A percentile compares a stretch with the other conserved stretches of the same genome.
phyloP scores from a whole-genome alignment of 495 filamentous ascomycete species.

The Darksidea phi region DNA sequence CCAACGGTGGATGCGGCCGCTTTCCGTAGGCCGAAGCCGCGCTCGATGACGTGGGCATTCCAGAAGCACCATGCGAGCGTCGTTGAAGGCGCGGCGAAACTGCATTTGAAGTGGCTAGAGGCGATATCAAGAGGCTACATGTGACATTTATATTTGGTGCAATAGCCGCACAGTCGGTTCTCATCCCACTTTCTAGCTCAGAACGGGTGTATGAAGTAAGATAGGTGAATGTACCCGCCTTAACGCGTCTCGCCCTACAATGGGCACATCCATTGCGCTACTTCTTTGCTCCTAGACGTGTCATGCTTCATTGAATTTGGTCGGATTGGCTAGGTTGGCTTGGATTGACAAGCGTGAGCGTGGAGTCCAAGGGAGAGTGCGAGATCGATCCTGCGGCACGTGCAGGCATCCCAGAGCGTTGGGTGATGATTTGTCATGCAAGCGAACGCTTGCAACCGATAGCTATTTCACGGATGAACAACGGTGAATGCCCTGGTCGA shows the following conservation, averaged over 20 bases:
- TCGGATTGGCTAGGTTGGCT: background rate
- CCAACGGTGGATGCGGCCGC: background rate
- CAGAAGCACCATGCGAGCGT: background rate
- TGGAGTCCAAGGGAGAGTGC: background rate
- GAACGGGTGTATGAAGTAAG: background rate
- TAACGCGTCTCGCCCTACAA: slow-evolving; percentile 15
- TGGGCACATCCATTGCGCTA: slow-evolving; percentile 6
- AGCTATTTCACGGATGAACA: too few relatives aligned
- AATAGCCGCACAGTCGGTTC: slow-evolving; percentile 4
- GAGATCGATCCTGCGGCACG: slow-evolving; percentile 2
- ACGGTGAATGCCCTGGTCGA: too few relatives aligned
- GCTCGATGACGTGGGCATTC: background rate
- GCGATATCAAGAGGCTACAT: slow-evolving; percentile 1
- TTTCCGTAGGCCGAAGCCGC: background rate
- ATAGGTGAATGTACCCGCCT: background rate
- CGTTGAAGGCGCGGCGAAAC: background rate
- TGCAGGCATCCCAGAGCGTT: too few relatives aligned
- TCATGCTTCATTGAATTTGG: background rate
- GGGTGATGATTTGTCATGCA: too few relatives aligned
- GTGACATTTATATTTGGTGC: slow-evolving; percentile 7
- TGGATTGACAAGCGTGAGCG: background rate
- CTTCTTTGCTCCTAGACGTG: slow-evolving; percentile 13
- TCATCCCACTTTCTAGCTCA: slow-evolving; percentile 3
- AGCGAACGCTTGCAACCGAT: too few relatives aligned
- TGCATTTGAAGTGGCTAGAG: background rate